These are phyloP conservation scores for Trichoderma orchidacearum DNA, from an alignment of 495 filamentous ascomycete genomes.

Conservation along the genomic window DNA sequence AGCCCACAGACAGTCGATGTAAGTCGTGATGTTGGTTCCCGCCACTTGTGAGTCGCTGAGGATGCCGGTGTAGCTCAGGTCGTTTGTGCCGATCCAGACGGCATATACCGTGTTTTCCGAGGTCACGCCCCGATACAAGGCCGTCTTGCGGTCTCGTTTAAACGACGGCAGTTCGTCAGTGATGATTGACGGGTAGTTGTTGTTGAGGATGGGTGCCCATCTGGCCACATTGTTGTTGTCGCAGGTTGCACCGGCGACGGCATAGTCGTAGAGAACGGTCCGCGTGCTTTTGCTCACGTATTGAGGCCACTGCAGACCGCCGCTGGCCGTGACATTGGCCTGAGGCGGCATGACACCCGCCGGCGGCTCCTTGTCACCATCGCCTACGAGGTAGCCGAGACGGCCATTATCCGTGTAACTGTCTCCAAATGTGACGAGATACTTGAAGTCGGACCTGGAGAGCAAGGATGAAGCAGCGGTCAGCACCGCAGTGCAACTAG, in stretches of 20 bases:
- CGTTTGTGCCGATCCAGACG: constrained; percentile 71
- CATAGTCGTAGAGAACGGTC: constrained; percentile 57
- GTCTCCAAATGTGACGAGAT: constrained; percentile 46
- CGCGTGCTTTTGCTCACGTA: constrained; percentile 41
- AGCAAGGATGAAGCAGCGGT: background rate
- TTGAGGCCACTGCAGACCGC: constrained; percentile 56
- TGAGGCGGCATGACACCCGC: constrained; percentile 34
- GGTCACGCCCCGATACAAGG: constrained; percentile 34
- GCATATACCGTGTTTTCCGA: constrained; percentile 51
- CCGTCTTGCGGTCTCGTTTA: constrained; percentile 35
- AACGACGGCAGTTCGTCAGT: constrained; percentile 61
- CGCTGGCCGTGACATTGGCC: constrained; percentile 37
- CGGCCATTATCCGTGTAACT: constrained; percentile 65
- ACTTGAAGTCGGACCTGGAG: constrained; percentile 10
- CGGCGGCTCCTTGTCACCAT: constrained; percentile 47
- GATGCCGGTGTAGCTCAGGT: constrained; percentile 50
- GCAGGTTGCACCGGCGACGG: constrained; percentile 55
- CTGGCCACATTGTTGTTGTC: constrained; percentile 50
- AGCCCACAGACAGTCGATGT: constrained; percentile 49
- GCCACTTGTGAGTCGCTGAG: constrained; percentile 45
- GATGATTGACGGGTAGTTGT: constrained; percentile 43
- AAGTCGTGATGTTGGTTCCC: constrained; percentile 45
- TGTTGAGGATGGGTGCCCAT: constrained; percentile 28
- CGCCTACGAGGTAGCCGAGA: constrained; percentile 40
- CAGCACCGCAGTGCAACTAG: background rate